Evolutionary conservation across 305 asterid genomes (phyloP).

Genomic region (Fraxinus sp.): DNA sequence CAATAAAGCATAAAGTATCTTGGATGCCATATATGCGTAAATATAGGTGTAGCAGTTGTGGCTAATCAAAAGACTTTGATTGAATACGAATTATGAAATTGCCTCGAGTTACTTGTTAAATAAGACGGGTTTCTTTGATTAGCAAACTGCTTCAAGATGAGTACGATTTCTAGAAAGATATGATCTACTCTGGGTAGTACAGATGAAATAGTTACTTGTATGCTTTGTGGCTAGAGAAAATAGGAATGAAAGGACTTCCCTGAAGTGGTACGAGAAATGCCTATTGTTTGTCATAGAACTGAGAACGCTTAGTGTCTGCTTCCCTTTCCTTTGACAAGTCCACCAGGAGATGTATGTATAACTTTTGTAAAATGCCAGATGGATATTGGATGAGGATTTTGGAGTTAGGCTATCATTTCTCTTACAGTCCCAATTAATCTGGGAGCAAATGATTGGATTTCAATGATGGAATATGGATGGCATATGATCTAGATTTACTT

Average conservation of each 20-base stretch:
- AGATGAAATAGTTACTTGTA: background rate
- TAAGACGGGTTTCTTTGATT: background rate
- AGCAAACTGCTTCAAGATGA: background rate
- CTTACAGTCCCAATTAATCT: slow-evolving; percentile 9
- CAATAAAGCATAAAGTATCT: background rate
- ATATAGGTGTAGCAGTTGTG: slow-evolving; percentile 1
- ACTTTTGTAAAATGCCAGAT: background rate
- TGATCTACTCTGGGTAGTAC: background rate
- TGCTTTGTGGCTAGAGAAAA: background rate
- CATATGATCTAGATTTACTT: background rate
- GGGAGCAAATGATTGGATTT: background rate
- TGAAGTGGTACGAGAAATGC: background rate
- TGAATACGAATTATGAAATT: background rate
- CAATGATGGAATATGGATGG: background rate
- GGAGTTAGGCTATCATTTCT: background rate
- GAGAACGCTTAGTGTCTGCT: background rate
- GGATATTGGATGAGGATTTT: background rate
- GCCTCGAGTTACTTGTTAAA: background rate
- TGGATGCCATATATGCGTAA: background rate
- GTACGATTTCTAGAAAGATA: background rate
- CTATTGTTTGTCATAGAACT: background rate
- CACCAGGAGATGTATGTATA: background rate
- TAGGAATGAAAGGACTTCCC: background rate
- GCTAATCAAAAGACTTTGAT: background rate
- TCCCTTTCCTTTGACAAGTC: background rate